These are phyloP conservation scores for Ganoderma lingzhi DNA, from an alignment of 1,284 basidiomycete genomes.

Conservation along the genomic window DNA sequence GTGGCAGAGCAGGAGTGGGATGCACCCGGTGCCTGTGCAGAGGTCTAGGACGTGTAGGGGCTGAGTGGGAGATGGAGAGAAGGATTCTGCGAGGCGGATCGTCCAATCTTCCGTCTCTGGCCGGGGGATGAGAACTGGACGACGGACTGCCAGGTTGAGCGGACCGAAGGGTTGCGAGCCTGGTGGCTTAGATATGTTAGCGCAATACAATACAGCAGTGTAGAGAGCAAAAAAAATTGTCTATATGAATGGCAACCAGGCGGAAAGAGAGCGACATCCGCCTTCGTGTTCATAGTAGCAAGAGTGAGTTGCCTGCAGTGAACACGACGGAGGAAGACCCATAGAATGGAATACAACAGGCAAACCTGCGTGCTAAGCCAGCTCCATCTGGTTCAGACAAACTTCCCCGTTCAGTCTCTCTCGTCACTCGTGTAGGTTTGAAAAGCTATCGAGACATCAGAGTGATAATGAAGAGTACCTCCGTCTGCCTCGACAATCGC, in stretches of 20 bases:
- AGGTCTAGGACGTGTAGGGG: constrained; percentile 80
- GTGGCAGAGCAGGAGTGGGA: constrained; percentile 81
- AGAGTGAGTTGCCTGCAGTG: background rate
- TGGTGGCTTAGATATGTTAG: constrained; percentile 40
- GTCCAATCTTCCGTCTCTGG: constrained; percentile 92
- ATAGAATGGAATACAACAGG: background rate
- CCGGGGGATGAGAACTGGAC: constrained; percentile 89
- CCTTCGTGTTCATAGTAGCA: background rate
- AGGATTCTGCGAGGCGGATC: constrained; percentile 57
- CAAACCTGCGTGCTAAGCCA: too few relatives aligned
- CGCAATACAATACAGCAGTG: background rate
- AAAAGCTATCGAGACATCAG: too few relatives aligned
- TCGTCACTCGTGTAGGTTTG: too few relatives aligned
- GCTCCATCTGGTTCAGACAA: too few relatives aligned
- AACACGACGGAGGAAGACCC: background rate
- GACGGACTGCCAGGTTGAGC: constrained; percentile 71
- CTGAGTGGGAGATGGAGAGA: constrained; percentile 47
- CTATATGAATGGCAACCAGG: background rate
- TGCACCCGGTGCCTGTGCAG: constrained; percentile 91
- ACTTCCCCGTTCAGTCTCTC: too few relatives aligned
- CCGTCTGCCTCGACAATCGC: too few relatives aligned
- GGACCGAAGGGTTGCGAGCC: constrained; percentile 91
- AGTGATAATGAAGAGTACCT: too few relatives aligned
- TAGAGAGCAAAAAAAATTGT: background rate
- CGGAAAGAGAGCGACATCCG: background rate